Conservation (phyloP, 192 early-diverging fungal species). For the Thamnidium elegans region DNA sequence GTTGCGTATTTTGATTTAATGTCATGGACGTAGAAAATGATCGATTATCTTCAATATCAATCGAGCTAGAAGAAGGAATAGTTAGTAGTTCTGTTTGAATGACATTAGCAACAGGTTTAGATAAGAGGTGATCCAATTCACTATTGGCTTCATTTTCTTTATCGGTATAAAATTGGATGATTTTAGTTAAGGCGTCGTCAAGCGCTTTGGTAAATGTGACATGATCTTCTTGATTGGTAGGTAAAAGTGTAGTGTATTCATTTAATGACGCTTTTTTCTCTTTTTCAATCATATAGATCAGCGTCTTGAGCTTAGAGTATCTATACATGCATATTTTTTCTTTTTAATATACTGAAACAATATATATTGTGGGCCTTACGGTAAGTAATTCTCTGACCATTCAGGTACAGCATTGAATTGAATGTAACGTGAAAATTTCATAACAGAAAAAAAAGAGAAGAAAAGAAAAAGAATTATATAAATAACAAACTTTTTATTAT, state of each 20-base stretch:
- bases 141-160: conserved; percentile 79
- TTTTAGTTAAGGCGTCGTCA: conserved; percentile 80
- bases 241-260: conserved; percentile 37
- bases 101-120: conserved; percentile 18
- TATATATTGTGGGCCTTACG: conserved; percentile 33
- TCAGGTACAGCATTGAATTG: conserved; percentile 79
- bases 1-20: conserved; percentile 25
- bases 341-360: neutral
- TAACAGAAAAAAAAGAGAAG: conserved; percentile 12
- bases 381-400: conserved; percentile 65
- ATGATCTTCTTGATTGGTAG: conserved; percentile 23
- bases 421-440: conserved; percentile 85
- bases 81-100: conserved; percentile 25
- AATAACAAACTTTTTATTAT: neutral
- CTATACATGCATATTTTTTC: conserved; percentile 19
- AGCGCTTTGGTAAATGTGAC: conserved; percentile 68
- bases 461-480: neutral
- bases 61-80: neutral
- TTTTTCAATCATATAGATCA: conserved; percentile 75
- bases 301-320: conserved; percentile 76
- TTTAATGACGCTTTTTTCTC: conserved; percentile 25
- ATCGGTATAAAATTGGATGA: conserved; percentile 74
- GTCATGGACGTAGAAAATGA: neutral
- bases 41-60: neutral
- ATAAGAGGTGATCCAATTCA: conserved; percentile 48